phyloP scores from a whole-genome alignment of 805 yeast genomes.

The Limtongia smithiae region DNA sequence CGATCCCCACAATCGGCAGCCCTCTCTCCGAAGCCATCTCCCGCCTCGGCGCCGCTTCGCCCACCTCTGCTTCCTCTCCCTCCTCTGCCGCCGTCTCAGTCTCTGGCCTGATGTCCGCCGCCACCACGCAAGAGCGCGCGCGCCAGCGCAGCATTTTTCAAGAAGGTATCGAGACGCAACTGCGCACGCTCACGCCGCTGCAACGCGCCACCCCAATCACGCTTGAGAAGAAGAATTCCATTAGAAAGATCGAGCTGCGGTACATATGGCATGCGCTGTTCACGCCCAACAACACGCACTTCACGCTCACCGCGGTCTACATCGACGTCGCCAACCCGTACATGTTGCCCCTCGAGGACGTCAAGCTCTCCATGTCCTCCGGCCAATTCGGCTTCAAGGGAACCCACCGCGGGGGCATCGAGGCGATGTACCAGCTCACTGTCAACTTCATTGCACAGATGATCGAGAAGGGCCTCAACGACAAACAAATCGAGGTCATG shows the following conservation, averaged over 20 bases:
- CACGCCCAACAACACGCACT: slow-evolving; percentile 76
- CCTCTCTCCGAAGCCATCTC: too few species aligned
- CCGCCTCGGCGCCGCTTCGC: too few species aligned
- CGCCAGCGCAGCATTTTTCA: too few species aligned
- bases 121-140: too few species aligned
- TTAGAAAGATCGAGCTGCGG: slow-evolving; percentile 43
- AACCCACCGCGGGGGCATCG: slow-evolving; percentile 86
- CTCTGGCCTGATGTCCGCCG: too few species aligned
- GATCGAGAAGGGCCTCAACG: slow-evolving; percentile 56
- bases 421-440: slow-evolving; percentile 84
- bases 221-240: slow-evolving; percentile 2
- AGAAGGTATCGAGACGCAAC: background rate
- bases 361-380: slow-evolving; percentile 63
- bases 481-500: slow-evolving; percentile 64
- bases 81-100: too few species aligned
- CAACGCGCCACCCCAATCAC: background rate
- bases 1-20: too few species aligned
- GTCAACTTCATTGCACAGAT: slow-evolving; percentile 68
- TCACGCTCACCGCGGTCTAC: slow-evolving; percentile 65
- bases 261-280: slow-evolving; percentile 75
- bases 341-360: slow-evolving; percentile 75
- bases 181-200: too few species aligned
- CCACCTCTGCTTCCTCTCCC: too few species aligned
- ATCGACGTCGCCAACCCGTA: slow-evolving; percentile 64
- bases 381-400: slow-evolving; percentile 89